Evolutionary conservation across 257 asterid species (phyloP).

Genomic region (Coffea eugenioides): DNA sequence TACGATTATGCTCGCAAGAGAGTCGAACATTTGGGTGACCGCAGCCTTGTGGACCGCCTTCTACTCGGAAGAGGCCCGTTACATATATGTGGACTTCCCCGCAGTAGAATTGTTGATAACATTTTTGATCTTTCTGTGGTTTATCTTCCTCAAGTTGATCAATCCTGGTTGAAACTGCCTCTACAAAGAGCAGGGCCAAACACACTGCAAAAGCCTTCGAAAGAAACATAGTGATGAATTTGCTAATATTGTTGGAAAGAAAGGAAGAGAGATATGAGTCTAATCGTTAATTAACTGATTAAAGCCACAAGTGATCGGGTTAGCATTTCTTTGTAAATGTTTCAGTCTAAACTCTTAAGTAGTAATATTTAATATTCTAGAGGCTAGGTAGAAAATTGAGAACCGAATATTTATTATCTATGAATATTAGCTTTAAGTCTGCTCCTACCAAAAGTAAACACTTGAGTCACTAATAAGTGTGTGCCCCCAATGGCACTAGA

Average conservation of each 20-base stretch:
- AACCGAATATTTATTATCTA: no score
- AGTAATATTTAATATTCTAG: no score
- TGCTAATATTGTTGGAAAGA: neutral
- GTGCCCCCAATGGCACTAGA: no score
- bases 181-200: neutral
- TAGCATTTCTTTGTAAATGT: no score
- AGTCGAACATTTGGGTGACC: neutral
- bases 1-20: conserved; percentile 6
- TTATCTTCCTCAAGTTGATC: neutral
- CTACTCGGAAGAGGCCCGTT: neutral
- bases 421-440: no score
- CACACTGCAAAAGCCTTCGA: neutral
- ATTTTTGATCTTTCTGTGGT: neutral
- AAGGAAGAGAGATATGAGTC: no score
- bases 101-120: neutral
- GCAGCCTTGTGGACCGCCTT: neutral
- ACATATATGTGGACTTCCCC: neutral
- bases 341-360: no score
- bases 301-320: no score
- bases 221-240: neutral
- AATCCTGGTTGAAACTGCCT: neutral
- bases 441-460: no score
- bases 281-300: no score
- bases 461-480: no score
- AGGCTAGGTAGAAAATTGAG: no score